Percentiles rank a stretch among this genome's conserved stretches.
Conservation (phyloP, 345 rosid species). For the Brassica rapa region DNA sequence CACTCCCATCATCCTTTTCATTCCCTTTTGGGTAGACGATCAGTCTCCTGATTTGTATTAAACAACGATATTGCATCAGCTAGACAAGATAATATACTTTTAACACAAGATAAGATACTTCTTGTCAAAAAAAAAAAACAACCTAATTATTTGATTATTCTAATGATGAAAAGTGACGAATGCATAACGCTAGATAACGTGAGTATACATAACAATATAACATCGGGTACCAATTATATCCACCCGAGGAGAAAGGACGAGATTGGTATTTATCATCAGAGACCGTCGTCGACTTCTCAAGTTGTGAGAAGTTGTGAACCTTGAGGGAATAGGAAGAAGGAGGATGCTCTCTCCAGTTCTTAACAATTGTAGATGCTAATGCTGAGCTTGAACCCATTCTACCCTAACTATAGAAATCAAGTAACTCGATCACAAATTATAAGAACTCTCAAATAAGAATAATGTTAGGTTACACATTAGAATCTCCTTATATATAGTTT, state of each 20-base stretch:
- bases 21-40: conserved; percentile 4
- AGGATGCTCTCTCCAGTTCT: conserved; percentile 12
- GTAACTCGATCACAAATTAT: too few relatives aligned
- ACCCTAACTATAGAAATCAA: not conserved
- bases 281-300: not conserved
- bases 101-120: too few relatives aligned
- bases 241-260: conserved; percentile 15
- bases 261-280: conserved; percentile 16
- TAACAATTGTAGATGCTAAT: not conserved
- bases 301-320: not conserved
- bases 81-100: not conserved
- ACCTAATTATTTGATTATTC: too few relatives aligned
- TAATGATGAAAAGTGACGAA: too few relatives aligned
- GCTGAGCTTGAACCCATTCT: not conserved
- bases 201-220: not conserved
- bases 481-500: too few relatives aligned
- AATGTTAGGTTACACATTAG: too few relatives aligned
- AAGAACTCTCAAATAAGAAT: too few relatives aligned
- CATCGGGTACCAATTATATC: conserved; percentile 13
- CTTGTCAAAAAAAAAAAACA: too few relatives aligned
- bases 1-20: not conserved
- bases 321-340: conserved; percentile 19
- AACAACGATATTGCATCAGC: not conserved
- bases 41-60: not conserved
- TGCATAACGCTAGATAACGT: not conserved